phyloP scores from a whole-genome alignment of 2,329 filamentous ascomycete genomes.

The Neopestalotiopsis sp. region DNA sequence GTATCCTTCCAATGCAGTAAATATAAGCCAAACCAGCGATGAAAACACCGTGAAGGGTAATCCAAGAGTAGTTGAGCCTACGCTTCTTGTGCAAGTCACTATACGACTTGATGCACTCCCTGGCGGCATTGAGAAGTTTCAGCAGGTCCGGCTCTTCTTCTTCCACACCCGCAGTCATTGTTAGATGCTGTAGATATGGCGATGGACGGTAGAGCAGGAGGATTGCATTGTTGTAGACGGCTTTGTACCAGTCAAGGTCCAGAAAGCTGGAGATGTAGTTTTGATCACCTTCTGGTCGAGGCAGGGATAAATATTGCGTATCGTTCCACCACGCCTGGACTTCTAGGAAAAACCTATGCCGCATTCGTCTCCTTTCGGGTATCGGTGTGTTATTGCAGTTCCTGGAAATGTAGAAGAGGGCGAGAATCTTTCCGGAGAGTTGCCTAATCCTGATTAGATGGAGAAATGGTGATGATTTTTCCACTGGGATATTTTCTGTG shows the following conservation, averaged over 20 bases:
- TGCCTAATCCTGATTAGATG: slow-evolving; percentile 7
- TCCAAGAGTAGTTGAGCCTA: slow-evolving; percentile 12
- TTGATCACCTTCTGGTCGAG: background rate
- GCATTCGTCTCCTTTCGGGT: background rate
- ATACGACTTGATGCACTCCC: slow-evolving; percentile 1
- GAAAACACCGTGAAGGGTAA: slow-evolving; percentile 9
- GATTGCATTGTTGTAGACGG: slow-evolving; percentile 9
- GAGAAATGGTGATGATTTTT: slow-evolving; percentile 1
- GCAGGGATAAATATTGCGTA: background rate
- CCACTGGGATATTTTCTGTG: too few relatives aligned
- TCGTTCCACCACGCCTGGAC: slow-evolving; percentile 1
- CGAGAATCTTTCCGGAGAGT: background rate
- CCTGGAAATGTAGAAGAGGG: background rate
- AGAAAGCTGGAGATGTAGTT: slow-evolving; percentile 9
- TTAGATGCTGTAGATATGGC: slow-evolving; percentile 4
- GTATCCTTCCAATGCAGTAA: slow-evolving; percentile 7
- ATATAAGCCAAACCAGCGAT: slow-evolving; percentile 5
- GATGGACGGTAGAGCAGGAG: slow-evolving; percentile 8
- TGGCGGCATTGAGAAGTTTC: slow-evolving; percentile 3
- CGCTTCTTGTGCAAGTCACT: slow-evolving; percentile 7
- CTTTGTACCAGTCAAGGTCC: slow-evolving; percentile 6
- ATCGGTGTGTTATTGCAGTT: background rate
- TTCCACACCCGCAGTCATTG: background rate
- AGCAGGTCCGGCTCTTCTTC: background rate
- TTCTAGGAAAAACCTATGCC: background rate